phyloP scores from a whole-genome alignment of 2,329 filamentous ascomycete genomes.

The Fusarium fujikuroi region DNA sequence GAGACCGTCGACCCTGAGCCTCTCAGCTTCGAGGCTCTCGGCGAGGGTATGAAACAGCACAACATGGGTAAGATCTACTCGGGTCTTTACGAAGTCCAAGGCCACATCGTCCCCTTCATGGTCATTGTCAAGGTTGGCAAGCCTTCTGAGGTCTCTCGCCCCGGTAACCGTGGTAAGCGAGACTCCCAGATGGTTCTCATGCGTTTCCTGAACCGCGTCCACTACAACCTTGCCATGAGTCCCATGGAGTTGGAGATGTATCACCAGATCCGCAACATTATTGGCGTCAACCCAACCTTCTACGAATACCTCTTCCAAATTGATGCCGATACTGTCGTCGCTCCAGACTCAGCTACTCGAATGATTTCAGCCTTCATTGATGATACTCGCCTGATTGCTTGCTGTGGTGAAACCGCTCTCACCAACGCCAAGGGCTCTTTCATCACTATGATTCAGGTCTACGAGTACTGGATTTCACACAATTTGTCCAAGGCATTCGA shows the following conservation, averaged over 20 bases:
- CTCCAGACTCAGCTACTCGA: conserved; percentile 86
- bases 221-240: conserved; percentile 97
- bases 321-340: conserved; percentile 96
- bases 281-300: conserved; percentile 97
- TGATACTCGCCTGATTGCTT: conserved; percentile 91
- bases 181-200: conserved; percentile 99
- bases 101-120: conserved; percentile 97
- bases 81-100: conserved; percentile 95
- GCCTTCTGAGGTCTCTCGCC: conserved; percentile 92
- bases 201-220: conserved; percentile 98
- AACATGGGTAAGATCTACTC: conserved; percentile 99
- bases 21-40: conserved; percentile 94
- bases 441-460: conserved; percentile 99
- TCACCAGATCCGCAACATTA: conserved; percentile 98
- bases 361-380: conserved; percentile 92
- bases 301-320: conserved; percentile 98
- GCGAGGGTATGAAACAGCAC: conserved; percentile 96
- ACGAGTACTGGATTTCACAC: conserved; percentile 99
- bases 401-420: conserved; percentile 93
- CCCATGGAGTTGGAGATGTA: conserved; percentile 98
- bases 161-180: conserved; percentile 98
- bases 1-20: conserved; percentile 95
- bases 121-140: conserved; percentile 98
- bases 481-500: conserved; percentile 97
- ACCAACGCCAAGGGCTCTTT: conserved; percentile 94